A percentile compares a stretch with the other conserved stretches of the same genome.
Evolutionary conservation across 495 filamentous ascomycete genomes (phyloP).

Genomic region (Aspergillus indologenus): DNA sequence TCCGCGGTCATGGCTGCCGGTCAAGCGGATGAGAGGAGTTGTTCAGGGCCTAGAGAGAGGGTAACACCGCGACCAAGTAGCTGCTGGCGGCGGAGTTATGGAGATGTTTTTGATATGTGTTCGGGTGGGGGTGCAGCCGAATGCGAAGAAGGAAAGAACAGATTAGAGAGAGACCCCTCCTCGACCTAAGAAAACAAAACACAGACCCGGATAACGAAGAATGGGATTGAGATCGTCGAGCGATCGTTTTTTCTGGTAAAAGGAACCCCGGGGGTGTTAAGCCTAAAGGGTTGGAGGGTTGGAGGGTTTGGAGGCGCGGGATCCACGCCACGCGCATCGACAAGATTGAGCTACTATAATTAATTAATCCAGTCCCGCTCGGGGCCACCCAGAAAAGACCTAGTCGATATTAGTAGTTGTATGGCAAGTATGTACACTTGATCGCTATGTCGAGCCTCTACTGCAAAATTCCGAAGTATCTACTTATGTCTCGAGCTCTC

Average conservation of each 20-base stretch:
- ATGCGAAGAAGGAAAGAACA: neutral
- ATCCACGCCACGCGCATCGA: slow-evolving; percentile 8
- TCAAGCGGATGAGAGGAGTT: slow-evolving; percentile 9
- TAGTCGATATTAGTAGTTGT: neutral
- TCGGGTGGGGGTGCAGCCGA: neutral
- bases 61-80: neutral
- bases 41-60: slow-evolving; percentile 7
- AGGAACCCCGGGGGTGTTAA: slow-evolving; percentile 6
- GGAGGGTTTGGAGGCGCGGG: slow-evolving; percentile 1
- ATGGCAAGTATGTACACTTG: neutral
- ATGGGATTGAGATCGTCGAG: slow-evolving; percentile 12
- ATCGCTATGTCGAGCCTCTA: neutral
- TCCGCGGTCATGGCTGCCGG: slow-evolving; percentile 41
- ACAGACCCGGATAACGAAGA: neutral
- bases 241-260: neutral
- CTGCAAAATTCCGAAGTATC: neutral
- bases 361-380: neutral
- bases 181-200: neutral
- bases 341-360: slow-evolving; percentile 6
- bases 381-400: neutral
- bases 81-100: neutral
- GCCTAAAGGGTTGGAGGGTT: too few species aligned
- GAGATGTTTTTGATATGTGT: neutral
- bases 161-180: neutral
- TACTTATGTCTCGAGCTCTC: neutral